Percentiles rank a stretch among this genome's conserved stretches.
These are phyloP conservation scores for Debaryomycetaceae sp. DNA, from an alignment of 1,139 yeast genomes.

Conservation along the genomic window DNA sequence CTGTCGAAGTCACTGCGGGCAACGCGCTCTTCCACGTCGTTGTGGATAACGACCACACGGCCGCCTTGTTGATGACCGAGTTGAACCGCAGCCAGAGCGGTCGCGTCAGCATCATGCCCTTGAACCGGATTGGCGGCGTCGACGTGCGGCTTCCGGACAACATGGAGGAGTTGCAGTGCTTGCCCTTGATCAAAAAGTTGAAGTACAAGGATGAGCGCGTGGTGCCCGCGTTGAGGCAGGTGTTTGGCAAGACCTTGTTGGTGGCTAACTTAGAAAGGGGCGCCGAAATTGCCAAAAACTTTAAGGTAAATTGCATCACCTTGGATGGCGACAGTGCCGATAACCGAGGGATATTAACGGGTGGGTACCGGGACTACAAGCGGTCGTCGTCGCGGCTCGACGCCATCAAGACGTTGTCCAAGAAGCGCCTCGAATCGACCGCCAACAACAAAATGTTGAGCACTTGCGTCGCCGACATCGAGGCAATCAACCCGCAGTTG, in stretches of 20 bases:
- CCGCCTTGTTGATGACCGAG: slow-evolving; percentile 73
- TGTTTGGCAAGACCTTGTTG: slow-evolving; percentile 79
- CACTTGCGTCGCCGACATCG: slow-evolving; percentile 19
- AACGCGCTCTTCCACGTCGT: slow-evolving; percentile 81
- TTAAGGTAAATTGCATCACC: slow-evolving; percentile 73
- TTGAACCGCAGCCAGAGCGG: slow-evolving; percentile 69
- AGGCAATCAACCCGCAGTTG: slow-evolving; percentile 22
- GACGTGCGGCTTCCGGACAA: slow-evolving; percentile 50
- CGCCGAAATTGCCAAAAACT: slow-evolving; percentile 58
- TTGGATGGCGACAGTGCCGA: slow-evolving; percentile 90
- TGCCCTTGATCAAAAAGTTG: slow-evolving; percentile 74
- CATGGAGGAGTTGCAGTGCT: slow-evolving; percentile 45
- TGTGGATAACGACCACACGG: slow-evolving; percentile 85
- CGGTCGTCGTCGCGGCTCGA: slow-evolving; percentile 57
- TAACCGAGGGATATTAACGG: slow-evolving; percentile 76
- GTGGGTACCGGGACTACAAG: slow-evolving; percentile 78
- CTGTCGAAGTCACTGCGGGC: slow-evolving; percentile 89
- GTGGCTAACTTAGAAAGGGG: slow-evolving; percentile 70
- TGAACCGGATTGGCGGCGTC: slow-evolving; percentile 58
- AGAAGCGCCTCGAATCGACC: slow-evolving; percentile 45
- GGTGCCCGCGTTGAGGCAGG: slow-evolving; percentile 65
- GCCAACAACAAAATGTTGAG: slow-evolving; percentile 27
- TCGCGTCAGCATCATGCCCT: slow-evolving; percentile 85
- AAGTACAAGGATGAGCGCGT: slow-evolving; percentile 50
- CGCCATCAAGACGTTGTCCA: slow-evolving; percentile 53